Evolutionary conservation across 805 yeast species (phyloP), one percentile per base, ranked within the genome.

Genomic region (Saccharomyces eubayanus): DNA sequence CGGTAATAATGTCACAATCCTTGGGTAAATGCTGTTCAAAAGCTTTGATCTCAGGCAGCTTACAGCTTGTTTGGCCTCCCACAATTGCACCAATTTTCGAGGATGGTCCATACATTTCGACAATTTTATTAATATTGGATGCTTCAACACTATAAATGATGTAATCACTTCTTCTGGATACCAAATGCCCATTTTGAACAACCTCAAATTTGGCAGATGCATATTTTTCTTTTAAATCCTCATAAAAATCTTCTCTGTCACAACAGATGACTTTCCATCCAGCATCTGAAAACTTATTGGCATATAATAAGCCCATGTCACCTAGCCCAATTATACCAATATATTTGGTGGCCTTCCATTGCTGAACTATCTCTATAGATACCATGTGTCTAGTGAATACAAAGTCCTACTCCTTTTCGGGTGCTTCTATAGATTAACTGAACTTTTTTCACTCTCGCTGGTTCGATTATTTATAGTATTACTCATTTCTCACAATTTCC

Each of bases 61-160:
- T 94, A 71, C 98, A 92, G 9, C 96, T 87, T 0, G 99, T 91
- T 70, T 94, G 99, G 6, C 99, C 99, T n/a, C 98, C 99, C 5
- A 94, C 96, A 46, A 91, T 81, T 2, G 96, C 86, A 2, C 96
- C 95, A 3, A 83, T 71, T 66, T 92, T 92, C 3, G 96, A 83
- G 0, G 92, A 85, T 0, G 96, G 92, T 0, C 96, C 97, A 69
- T 92, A 92, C 41, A 72, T 47, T 4, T 79, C 65, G 5, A 90
- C 96, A 41, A 94, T 88, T 53, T 77, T 77, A 48, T 75, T 82
- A 50, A 94, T 85, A 64, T 82, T 82, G 57, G 86, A 96, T 1
- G 98, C 97, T 69, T 94, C 99, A 2, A 94, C 98, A 53, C 91
- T 83, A 75, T 91, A 94, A 53, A 94, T 84, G 51, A 87, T 80